Conservation (phyloP, 2,329 filamentous ascomycete species). For the Penicillium aurantiogriseum region DNA sequence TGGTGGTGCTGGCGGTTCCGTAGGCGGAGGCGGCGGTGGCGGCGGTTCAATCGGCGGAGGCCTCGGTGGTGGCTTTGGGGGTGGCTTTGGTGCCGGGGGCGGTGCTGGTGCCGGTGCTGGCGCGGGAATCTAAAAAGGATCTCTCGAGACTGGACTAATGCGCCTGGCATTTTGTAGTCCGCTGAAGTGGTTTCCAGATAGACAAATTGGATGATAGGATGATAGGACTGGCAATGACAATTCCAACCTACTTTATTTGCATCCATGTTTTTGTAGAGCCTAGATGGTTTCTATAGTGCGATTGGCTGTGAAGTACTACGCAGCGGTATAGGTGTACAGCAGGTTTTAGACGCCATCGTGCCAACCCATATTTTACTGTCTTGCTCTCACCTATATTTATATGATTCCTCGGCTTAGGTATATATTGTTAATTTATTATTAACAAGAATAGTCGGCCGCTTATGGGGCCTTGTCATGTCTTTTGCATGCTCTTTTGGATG, state of each 20-base stretch:
- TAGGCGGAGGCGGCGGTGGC: slow-evolving; percentile 2
- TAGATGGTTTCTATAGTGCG: no score
- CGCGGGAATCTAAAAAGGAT: neutral
- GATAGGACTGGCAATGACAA: neutral
- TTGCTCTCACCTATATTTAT: no score
- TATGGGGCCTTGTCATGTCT: no score
- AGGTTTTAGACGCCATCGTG: no score
- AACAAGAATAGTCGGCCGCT: no score
- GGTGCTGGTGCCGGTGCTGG: neutral
- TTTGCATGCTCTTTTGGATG: no score
- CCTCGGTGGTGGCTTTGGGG: slow-evolving; percentile 1
- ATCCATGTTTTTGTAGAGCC: neutral
- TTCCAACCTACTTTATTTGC: neutral
- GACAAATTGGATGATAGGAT: neutral
- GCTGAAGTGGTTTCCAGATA: neutral
- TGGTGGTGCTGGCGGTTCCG: neutral
- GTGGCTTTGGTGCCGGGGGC: neutral
- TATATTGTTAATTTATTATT: no score
- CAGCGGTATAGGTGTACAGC: no score
- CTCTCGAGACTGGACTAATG: neutral
- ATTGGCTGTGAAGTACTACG: no score
- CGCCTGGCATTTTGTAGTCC: neutral
- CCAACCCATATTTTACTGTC: no score
- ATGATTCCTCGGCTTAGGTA: no score
- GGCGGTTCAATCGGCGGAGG: slow-evolving; percentile 5